Conservation (phyloP, 768 basidiomycete genomes). For the Hysterangium stoloniferum region DNA sequence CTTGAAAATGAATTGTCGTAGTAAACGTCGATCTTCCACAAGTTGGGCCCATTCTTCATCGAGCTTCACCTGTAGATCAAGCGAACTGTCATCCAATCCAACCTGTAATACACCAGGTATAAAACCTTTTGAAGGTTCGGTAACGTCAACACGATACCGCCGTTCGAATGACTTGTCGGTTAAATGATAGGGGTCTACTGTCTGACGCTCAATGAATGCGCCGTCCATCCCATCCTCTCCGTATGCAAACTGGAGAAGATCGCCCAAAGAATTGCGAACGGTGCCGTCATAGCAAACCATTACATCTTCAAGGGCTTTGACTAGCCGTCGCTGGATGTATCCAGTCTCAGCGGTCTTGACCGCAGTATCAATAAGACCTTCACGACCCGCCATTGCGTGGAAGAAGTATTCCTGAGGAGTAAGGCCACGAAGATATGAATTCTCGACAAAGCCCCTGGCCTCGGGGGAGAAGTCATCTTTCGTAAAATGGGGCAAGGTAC, state of each 20-base stretch:
- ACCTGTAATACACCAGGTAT: conserved; percentile 73
- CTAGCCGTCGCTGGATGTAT: conserved; percentile 96
- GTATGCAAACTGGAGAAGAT: conserved; percentile 93
- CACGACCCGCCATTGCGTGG: conserved; percentile 99
- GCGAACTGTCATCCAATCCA: conserved; percentile 77
- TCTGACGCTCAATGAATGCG: conserved; percentile 93
- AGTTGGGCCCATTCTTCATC: conserved; percentile 71
- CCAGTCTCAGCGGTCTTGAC: conserved; percentile 99
- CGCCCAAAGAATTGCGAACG: conserved; percentile 93
- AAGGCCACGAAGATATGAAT: conserved; percentile 92
- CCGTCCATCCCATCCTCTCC: conserved; percentile 99
- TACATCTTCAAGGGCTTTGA: conserved; percentile 96
- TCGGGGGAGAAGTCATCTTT: conserved; percentile 99
- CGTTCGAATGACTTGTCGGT: conserved; percentile 80
- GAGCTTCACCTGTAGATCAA: conserved; percentile 74
- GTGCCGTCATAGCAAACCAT: conserved; percentile 98
- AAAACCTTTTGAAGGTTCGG: conserved; percentile 75
- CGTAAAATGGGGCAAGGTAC: conserved; percentile 93
- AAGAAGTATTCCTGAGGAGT: conserved; percentile 99
- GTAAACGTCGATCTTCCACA: conserved; percentile 60
- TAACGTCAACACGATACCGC: conserved; percentile 92
- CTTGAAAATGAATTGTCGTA: conserved; percentile 83
- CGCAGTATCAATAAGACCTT: conserved; percentile 97
- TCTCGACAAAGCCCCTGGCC: conserved; percentile 97
- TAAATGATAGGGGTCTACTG: conserved; percentile 81